phyloP scores from a whole-genome alignment of 2,329 filamentous ascomycete species.

The Thelonectria blattea region DNA sequence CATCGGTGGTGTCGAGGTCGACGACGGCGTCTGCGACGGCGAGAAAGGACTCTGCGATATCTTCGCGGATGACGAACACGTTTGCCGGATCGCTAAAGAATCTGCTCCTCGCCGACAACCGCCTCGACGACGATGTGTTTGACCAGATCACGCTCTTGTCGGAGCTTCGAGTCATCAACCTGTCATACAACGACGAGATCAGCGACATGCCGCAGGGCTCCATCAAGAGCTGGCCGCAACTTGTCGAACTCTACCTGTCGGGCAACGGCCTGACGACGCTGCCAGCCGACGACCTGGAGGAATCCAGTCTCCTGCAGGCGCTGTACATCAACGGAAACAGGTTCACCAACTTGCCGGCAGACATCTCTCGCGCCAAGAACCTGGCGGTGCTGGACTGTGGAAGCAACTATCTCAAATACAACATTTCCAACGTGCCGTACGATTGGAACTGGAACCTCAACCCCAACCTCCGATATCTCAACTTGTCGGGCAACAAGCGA shows the following conservation, averaged over 20 bases:
- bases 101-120: constrained; percentile 90
- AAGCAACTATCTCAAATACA: constrained; percentile 96
- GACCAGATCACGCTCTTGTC: constrained; percentile 84
- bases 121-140: constrained; percentile 92
- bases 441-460: constrained; percentile 99
- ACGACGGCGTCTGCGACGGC: constrained; percentile 59
- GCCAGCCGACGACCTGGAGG: constrained; percentile 92
- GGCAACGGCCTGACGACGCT: constrained; percentile 92
- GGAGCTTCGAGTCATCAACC: constrained; percentile 86
- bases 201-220: constrained; percentile 90
- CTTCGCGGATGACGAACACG: constrained; percentile 79
- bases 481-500: constrained; percentile 94
- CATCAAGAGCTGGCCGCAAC: constrained; percentile 86
- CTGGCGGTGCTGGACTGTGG: constrained; percentile 92
- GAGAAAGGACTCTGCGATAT: constrained; percentile 89
- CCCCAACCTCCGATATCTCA: constrained; percentile 90
- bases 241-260: constrained; percentile 91
- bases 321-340: constrained; percentile 97
- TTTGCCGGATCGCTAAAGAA: constrained; percentile 87
- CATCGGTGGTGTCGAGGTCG: constrained; percentile 77
- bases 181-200: constrained; percentile 89
- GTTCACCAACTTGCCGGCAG: constrained; percentile 94
- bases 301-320: constrained; percentile 84
- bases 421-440: constrained; percentile 98
- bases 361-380: constrained; percentile 92